Conservation (phyloP, 331 rosid genomes). For the Spiraea crenata region DNA sequence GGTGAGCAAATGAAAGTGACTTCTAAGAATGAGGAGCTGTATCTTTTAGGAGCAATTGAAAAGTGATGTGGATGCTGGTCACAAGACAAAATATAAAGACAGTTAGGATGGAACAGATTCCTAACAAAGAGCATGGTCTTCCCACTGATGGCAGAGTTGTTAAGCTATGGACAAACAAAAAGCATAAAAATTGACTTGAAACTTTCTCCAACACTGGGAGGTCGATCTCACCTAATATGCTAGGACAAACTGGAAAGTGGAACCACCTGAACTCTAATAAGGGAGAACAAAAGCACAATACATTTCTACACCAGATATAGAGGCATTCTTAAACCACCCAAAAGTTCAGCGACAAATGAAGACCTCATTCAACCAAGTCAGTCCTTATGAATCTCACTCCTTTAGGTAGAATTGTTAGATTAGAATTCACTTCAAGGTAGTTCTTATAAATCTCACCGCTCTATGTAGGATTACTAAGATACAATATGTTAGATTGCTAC, state of each 20-base stretch:
- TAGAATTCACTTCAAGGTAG: no score
- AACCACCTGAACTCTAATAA: background rate
- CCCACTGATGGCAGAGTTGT: constrained; percentile 9
- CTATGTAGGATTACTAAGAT: no score
- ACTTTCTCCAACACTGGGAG: background rate
- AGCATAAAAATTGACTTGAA: background rate
- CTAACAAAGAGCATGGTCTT: background rate
- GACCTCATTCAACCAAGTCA: no score
- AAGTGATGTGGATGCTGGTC: constrained; percentile 1
- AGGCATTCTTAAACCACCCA: background rate
- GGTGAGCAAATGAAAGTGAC: background rate
- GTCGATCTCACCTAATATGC: background rate
- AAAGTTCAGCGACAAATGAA: background rate
- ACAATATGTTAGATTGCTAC: no score
- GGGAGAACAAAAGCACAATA: no score
- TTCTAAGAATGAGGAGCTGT: background rate
- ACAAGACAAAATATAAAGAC: background rate
- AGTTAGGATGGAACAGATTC: background rate
- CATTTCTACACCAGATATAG: background rate
- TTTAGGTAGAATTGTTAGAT: no score
- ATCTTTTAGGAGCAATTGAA: background rate
- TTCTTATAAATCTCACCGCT: no score
- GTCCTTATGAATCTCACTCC: no score
- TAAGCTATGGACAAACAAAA: background rate
- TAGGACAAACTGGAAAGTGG: background rate